Percentiles rank a stretch among this genome's conserved stretches.
Conservation (phyloP, 2,329 filamentous ascomycete genomes). For the Capronia epimyces region DNA sequence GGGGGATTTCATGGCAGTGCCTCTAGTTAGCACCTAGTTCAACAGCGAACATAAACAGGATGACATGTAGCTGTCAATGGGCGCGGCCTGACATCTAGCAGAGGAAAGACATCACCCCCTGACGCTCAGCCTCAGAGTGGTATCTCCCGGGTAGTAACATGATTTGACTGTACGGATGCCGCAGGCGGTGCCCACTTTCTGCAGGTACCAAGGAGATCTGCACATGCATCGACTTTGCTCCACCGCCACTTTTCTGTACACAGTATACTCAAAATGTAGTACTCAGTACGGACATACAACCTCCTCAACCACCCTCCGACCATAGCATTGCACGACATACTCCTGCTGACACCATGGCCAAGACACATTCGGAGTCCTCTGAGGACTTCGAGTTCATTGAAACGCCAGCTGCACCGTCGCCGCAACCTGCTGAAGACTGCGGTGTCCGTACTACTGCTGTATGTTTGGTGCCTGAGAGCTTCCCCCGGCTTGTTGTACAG, state of each 20-base stretch:
- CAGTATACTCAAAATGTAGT: constrained; percentile 1
- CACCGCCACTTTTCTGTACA: constrained; percentile 12
- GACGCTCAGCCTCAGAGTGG: not conserved
- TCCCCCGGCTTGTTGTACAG: not conserved
- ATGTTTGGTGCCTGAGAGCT: constrained; percentile 32
- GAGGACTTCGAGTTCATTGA: constrained; percentile 52
- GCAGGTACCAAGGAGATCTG: not conserved
- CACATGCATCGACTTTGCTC: not conserved
- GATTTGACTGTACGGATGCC: not conserved
- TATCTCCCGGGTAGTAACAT: not conserved
- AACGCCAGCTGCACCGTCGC: constrained; percentile 54
- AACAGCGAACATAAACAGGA: not conserved
- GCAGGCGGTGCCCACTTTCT: not conserved
- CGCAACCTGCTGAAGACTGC: constrained; percentile 49
- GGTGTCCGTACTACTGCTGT: constrained; percentile 59
- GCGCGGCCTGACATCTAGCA: not conserved
- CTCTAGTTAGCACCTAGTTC: not conserved
- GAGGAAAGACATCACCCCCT: not conserved
- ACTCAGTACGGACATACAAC: too few relatives aligned
- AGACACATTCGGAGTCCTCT: constrained; percentile 41
- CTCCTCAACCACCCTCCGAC: constrained; percentile 22
- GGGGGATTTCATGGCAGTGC: not conserved
- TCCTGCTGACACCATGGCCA: constrained; percentile 32
- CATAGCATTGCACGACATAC: not conserved
- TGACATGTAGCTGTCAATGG: not conserved